Evolutionary conservation across 352 stramenopile species (phyloP).

Genomic region (Globisporangium okanoganense): DNA sequence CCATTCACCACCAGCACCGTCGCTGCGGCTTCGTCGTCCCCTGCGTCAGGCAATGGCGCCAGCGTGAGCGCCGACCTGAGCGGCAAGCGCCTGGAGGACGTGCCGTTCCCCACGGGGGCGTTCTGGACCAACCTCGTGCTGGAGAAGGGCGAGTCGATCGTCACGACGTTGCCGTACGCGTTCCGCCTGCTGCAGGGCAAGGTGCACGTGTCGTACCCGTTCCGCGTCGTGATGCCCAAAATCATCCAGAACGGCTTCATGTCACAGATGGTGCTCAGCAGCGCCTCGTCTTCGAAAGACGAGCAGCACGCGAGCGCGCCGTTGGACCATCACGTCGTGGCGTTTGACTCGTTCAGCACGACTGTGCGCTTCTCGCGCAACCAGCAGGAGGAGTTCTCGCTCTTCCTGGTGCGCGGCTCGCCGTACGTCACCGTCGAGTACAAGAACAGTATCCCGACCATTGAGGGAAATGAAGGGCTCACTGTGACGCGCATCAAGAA

Average conservation of each 20-base stretch:
- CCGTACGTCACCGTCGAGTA: constrained; percentile 81
- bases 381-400: constrained; percentile 36
- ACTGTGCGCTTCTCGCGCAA: constrained; percentile 52
- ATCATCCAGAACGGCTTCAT: constrained; percentile 72
- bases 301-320: neutral
- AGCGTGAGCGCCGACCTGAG: neutral
- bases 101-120: constrained; percentile 72
- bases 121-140: constrained; percentile 86
- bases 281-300: neutral
- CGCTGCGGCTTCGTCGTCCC: neutral
- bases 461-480: constrained; percentile 53
- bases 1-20: neutral
- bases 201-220: constrained; percentile 73
- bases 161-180: constrained; percentile 71
- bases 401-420: constrained; percentile 70
- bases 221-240: constrained; percentile 61
- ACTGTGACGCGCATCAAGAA: constrained; percentile 48
- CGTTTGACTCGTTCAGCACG: constrained; percentile 68
- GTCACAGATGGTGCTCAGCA: constrained; percentile 56
- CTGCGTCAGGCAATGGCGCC: neutral
- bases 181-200: constrained; percentile 49
- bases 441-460: constrained; percentile 36
- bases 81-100: constrained; percentile 30
- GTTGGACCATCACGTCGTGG: constrained; percentile 50
- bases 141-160: constrained; percentile 42